Conservation (phyloP, 225 moss, liverwort and hornwort species). For the Sphagnum tenellum region DNA sequence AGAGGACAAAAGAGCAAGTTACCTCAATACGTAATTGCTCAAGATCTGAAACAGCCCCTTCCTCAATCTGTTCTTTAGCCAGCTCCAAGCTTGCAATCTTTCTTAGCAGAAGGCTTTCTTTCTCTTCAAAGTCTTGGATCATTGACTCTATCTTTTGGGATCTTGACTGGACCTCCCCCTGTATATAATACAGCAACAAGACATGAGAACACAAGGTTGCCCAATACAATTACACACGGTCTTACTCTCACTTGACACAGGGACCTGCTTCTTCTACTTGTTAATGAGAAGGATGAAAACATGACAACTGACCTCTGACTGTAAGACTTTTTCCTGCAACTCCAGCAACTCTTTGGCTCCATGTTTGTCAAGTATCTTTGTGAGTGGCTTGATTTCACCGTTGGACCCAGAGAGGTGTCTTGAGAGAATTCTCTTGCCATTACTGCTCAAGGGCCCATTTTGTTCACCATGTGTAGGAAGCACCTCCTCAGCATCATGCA, state of each 20-base stretch:
- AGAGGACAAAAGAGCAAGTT: constrained; percentile 1
- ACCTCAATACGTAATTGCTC: constrained; percentile 89
- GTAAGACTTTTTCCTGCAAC: constrained; percentile 25
- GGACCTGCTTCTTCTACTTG: no score
- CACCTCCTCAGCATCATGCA: no score
- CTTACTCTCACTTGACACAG: neutral
- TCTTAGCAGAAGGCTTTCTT: constrained; percentile 57
- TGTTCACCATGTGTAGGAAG: no score
- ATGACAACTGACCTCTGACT: constrained; percentile 24
- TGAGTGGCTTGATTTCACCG: constrained; percentile 18
- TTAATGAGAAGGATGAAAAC: neutral
- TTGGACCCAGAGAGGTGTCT: constrained; percentile 19
- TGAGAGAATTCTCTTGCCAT: constrained; percentile 19
- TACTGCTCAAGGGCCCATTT: constrained; percentile 14
- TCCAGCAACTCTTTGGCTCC: constrained; percentile 31
- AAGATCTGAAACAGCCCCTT: constrained; percentile 70
- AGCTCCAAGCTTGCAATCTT: constrained; percentile 83
- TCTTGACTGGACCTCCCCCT: constrained; percentile 37
- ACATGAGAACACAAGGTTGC: neutral
- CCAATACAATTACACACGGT: neutral
- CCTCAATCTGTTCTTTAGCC: constrained; percentile 78
- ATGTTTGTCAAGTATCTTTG: constrained; percentile 15
- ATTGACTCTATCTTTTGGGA: constrained; percentile 42
- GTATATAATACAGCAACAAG: neutral
- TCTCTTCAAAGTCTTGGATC: constrained; percentile 54